phyloP scores from a whole-genome alignment of 192 early-diverging fungal genomes.

The Oehlia diaphana region DNA sequence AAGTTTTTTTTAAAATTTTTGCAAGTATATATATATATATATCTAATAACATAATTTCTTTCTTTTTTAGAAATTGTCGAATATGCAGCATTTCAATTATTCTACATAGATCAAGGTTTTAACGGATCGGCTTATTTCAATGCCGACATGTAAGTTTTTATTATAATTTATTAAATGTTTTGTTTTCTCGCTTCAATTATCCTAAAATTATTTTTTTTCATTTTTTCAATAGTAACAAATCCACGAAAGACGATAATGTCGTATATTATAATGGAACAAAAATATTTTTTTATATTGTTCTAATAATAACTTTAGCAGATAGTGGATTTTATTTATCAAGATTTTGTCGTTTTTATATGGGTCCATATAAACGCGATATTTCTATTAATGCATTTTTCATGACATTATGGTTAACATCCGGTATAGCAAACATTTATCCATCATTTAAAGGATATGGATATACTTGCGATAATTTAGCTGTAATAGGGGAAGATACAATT shows the following conservation, averaged over 20 bases:
- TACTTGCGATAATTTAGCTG: not conserved
- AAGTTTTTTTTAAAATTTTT: no score
- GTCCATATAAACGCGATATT: not conserved
- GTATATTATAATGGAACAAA: conserved; percentile 9
- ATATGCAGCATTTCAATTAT: not conserved
- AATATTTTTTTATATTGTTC: not conserved
- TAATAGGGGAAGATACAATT: not conserved
- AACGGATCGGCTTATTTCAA: not conserved
- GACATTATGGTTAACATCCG: not conserved
- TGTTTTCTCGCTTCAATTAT: not conserved
- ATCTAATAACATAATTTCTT: not conserved
- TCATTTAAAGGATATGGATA: not conserved
- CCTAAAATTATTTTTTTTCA: not conserved
- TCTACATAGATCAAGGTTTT: not conserved
- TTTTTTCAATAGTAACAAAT: not conserved
- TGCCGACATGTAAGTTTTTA: not conserved
- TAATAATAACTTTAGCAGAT: not conserved
- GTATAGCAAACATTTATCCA: conserved; percentile 8
- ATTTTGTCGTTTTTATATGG: not conserved
- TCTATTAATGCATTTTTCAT: not conserved
- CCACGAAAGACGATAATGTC: not conserved
- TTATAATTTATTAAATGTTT: not conserved
- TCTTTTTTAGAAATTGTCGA: conserved; percentile 6
- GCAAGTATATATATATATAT: no score
- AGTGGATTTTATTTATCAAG: not conserved